A percentile compares a stretch with the other conserved stretches of the same genome.
Conservation (phyloP, 2,329 filamentous ascomycete genomes). For the Fonsecaea erecta region DNA sequence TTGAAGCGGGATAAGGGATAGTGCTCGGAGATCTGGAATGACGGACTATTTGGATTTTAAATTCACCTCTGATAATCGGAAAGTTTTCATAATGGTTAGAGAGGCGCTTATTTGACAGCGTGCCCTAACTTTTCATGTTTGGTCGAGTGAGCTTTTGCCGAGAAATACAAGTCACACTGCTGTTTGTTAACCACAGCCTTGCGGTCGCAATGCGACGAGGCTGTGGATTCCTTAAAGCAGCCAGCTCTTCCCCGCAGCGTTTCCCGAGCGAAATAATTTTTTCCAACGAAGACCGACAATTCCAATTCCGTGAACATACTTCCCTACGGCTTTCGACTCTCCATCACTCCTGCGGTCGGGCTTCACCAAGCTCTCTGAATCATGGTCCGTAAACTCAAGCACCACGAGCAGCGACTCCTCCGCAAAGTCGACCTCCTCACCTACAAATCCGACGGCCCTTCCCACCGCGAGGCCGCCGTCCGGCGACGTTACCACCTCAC, state of each 20-base stretch:
- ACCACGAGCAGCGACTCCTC: conserved; percentile 94
- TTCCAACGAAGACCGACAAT: not conserved
- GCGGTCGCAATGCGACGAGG: not conserved
- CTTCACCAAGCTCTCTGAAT: conserved; percentile 30
- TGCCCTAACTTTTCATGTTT: not conserved
- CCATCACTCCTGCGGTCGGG: too few relatives aligned
- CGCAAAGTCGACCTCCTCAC: conserved; percentile 91
- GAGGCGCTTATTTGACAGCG: not conserved
- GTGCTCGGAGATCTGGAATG: too few relatives aligned
- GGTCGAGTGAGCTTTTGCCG: too few relatives aligned
- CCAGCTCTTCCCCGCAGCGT: not conserved
- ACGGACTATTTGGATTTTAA: too few relatives aligned
- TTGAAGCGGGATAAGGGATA: not conserved
- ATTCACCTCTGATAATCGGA: not conserved
- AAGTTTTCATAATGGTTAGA: not conserved
- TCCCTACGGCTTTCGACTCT: not conserved
- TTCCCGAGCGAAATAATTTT: conserved; percentile 1
- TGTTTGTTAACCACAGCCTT: not conserved
- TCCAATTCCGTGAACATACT: not conserved
- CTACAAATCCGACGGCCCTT: conserved; percentile 79
- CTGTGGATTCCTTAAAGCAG: not conserved
- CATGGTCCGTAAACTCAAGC: conserved; percentile 96
- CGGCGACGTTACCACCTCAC: conserved; percentile 88
- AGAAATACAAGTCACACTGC: not conserved
- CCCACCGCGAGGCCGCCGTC: conserved; percentile 80